phyloP scores from a whole-genome alignment of 139 green algal genomes.

The Chlorella sp. region DNA sequence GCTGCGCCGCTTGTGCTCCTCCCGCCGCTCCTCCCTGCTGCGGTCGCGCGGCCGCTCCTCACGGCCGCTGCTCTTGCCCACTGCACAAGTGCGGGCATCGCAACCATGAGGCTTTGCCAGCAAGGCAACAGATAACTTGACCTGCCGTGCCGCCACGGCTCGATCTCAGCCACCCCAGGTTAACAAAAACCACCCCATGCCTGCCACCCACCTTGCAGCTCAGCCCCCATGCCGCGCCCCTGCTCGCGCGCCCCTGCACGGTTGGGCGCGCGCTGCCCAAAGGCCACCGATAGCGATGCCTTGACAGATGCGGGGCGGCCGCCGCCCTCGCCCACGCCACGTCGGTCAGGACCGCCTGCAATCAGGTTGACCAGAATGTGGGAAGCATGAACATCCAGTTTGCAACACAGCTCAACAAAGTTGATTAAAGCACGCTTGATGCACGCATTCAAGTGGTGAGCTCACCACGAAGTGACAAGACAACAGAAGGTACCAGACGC shows the following conservation, averaged over 20 bases:
- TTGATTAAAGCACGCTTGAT: background rate
- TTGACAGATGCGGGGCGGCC: conserved; percentile 91
- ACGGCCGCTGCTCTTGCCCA: background rate
- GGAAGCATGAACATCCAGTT: no score
- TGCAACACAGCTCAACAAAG: background rate
- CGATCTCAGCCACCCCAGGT: no score
- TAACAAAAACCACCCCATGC: no score
- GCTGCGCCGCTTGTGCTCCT: background rate
- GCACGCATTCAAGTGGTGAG: no score
- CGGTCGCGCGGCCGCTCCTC: background rate
- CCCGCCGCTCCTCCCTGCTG: background rate
- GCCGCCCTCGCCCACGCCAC: conserved; percentile 74
- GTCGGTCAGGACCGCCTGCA: conserved; percentile 72
- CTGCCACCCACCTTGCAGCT: conserved; percentile 14
- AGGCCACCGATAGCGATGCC: conserved; percentile 87
- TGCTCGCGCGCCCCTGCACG: conserved; percentile 74
- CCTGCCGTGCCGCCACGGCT: no score
- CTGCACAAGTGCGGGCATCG: background rate
- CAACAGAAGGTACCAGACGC: background rate
- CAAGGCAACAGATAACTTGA: no score
- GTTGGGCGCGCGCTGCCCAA: conserved; percentile 94
- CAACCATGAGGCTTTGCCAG: no score
- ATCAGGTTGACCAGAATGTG: no score
- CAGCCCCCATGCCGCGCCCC: conserved; percentile 48
- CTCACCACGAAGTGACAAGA: background rate